Evolutionary conservation across 2,329 filamentous ascomycete genomes (phyloP), one percentile per base, ranked within the genome.

Genomic region (Apiospora phragmitis): DNA sequence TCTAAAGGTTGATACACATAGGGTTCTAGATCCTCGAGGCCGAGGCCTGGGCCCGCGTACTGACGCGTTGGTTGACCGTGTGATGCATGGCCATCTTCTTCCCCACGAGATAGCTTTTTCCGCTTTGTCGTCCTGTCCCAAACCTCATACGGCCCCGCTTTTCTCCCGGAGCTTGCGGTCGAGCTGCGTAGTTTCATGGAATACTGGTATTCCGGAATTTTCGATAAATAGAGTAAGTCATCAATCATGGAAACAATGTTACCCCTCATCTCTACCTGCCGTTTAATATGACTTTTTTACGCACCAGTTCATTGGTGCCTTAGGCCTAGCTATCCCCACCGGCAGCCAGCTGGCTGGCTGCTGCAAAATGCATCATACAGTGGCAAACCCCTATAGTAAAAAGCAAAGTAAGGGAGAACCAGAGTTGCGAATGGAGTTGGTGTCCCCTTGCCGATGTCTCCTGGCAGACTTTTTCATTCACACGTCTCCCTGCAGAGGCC

Each of bases 21-120:
- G 1, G 3, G 55, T 2, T 12, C 3, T 1, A 62, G 29, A 2
- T 38, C 18, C 1, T n/a, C 9, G 2, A n/a, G 8, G 8, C 4
- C 32, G n/a, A 18, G 4, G 18, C 8, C 16, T 11, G 6, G 16
- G 11, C 3, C 32, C 5, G 16, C 51, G 8, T 16, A 2, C 29
- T 35, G 49, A 32, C 4, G 12, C 6, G 49, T 18, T 24, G 26
- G 26, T 3, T 29, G 49, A 16, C 49, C 2, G 49, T 18, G 49
- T 21, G 12, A 18, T 8, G 26, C 1, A 3, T 8, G 26, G 12
- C 26, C 49, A 32, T 3, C 3, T 49, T 11, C 1, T 24, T 18
- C n/a, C 2, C 8, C 11, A 9, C n/a, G 45, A 4, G 8, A 7
- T 12, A 18, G 9, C 21, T 12, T 49, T 8, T 7, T 14, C n/a